These are phyloP conservation scores for Capronia americana DNA, from an alignment of 2,329 filamentous ascomycete genomes.

Conservation along the genomic window DNA sequence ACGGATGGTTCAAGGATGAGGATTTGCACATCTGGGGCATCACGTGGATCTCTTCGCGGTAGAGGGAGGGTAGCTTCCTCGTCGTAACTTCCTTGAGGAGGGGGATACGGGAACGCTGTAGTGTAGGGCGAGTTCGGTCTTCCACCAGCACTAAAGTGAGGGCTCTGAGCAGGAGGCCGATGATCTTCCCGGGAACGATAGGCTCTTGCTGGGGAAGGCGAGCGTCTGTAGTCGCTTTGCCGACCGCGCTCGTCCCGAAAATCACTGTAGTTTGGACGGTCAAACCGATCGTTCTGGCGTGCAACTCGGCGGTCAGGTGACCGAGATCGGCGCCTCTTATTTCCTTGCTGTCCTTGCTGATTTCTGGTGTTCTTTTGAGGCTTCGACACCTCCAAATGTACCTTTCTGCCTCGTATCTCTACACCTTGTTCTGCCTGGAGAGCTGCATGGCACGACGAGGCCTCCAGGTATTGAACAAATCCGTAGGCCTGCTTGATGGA, in stretches of 20 bases:
- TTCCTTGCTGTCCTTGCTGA: constrained; percentile 63
- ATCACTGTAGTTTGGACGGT: constrained; percentile 53
- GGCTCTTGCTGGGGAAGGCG: constrained; percentile 62
- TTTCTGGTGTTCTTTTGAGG: constrained; percentile 75
- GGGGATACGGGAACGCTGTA: constrained; percentile 70
- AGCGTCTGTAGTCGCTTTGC: constrained; percentile 69
- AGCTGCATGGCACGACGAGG: constrained; percentile 74
- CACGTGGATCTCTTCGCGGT: constrained; percentile 72
- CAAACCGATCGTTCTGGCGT: constrained; percentile 40
- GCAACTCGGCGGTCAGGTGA: constrained; percentile 43
- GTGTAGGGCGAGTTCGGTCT: constrained; percentile 71
- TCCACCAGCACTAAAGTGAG: constrained; percentile 53
- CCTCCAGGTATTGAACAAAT: constrained; percentile 90
- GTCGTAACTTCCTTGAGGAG: constrained; percentile 61
- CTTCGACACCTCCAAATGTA: constrained; percentile 93
- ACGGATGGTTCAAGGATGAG: constrained; percentile 68
- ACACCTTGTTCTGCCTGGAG: constrained; percentile 79
- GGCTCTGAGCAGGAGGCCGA: constrained; percentile 50
- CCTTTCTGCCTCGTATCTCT: constrained; percentile 85
- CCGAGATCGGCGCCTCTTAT: constrained; percentile 52
- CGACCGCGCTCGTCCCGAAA: constrained; percentile 58
- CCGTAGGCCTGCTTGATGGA: constrained; percentile 97
- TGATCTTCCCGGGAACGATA: constrained; percentile 71
- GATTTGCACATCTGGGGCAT: constrained; percentile 89
- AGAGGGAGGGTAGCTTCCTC: constrained; percentile 72